Conservation (phyloP, 345 rosid genomes). For the Draba incana region DNA sequence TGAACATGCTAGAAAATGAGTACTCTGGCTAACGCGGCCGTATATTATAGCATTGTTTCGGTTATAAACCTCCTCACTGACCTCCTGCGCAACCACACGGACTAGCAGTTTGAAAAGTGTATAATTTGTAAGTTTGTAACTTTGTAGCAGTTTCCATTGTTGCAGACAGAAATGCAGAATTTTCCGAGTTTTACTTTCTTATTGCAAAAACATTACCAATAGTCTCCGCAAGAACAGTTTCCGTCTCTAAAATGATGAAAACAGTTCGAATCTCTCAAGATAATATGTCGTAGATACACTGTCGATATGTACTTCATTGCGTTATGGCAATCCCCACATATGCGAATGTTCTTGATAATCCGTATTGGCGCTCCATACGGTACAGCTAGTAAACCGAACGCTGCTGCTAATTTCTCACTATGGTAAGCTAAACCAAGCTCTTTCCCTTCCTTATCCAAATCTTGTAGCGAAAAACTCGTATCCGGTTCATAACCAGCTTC, state of each 20-base stretch:
- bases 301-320: slow-evolving; percentile 80
- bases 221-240: slow-evolving; percentile 89
- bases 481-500: slow-evolving; percentile 80
- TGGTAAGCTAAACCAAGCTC: slow-evolving; percentile 85
- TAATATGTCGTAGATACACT: slow-evolving; percentile 61
- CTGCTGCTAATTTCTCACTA: slow-evolving; percentile 89
- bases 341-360: slow-evolving; percentile 83
- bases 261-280: slow-evolving; percentile 87
- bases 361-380: slow-evolving; percentile 70
- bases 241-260: slow-evolving; percentile 89
- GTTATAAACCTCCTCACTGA: slow-evolving; percentile 34
- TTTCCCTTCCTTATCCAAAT: slow-evolving; percentile 71
- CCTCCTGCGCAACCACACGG: slow-evolving; percentile 27
- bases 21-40: not conserved
- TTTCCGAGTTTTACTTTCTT: slow-evolving; percentile 33
- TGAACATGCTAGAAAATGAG: slow-evolving; percentile 59
- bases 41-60: slow-evolving; percentile 33
- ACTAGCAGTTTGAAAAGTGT: slow-evolving; percentile 31
- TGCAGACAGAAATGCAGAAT: slow-evolving; percentile 33
- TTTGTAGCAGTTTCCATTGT: slow-evolving; percentile 28
- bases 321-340: slow-evolving; percentile 90
- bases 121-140: slow-evolving; percentile 33
- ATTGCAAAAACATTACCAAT: slow-evolving; percentile 59
- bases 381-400: slow-evolving; percentile 68
- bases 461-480: slow-evolving; percentile 72